Base-by-base conservation (phyloP, 345 rosid genomes). In the Salix udensis region DNA sequence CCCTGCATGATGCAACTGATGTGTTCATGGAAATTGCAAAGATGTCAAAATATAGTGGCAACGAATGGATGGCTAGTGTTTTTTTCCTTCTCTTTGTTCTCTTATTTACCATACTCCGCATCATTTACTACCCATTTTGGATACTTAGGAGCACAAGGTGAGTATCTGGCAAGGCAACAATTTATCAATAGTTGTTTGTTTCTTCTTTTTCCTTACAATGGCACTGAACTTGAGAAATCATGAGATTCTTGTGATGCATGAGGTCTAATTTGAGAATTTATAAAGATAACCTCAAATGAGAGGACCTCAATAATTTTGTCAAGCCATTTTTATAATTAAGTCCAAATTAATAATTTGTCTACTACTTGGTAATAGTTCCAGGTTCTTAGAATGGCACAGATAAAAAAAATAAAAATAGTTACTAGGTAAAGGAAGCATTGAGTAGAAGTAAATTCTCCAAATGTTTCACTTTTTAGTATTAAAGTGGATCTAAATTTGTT, bases 21-120 rank as follows among this genome's bases (percentile, higher is more conserved):
- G 86, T 87, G 72, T 88, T 89, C 85, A 78, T 94, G 71, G 98
- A 94, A 85, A 64, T 88, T 1, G 97, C 85, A 70, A 94, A 94
- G 86, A 89, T 94, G 93, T 94, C 96, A n/a, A 89, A 85, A 75
- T 94, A 92, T 71, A 85, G 91, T 67, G 97, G 98, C 68, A 83
- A 79, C 39, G 91, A 94, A 79, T 30, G 78, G 78, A 66, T 80
- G 39, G 88, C 96, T 53, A 86, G 87, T 82, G 30, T 86, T 62
- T 84, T 78, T 8, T 91, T 92, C 71, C 28, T 85, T 68, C 70
- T 85, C 67, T 91, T 91, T 61, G 90, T 84, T 12, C 39, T 88
- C 75, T 84, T 84, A 64, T 94, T 82, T 79, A 89, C 90, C 64
- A 67, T 86, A 74, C 85, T 94, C 26, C 96, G 96, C 8, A 82